A percentile compares a stretch with the other conserved stretches of the same genome.
phyloP scores from a whole-genome alignment of 2,329 filamentous ascomycete genomes.

The Sphaerostilbella broomeana region DNA sequence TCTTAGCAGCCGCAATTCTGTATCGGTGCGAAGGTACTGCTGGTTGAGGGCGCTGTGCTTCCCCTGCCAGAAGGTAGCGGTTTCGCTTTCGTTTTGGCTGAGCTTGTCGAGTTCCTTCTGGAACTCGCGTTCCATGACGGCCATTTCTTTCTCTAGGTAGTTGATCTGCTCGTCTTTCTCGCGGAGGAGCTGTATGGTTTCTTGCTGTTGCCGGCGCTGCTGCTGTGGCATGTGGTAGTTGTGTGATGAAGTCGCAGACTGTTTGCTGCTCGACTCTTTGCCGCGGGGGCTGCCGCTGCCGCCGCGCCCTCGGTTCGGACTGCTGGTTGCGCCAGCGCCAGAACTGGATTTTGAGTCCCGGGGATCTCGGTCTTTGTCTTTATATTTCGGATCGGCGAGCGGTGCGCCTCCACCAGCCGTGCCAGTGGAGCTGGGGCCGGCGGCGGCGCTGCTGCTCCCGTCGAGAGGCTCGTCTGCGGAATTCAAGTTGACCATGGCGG shows the following conservation, averaged over 20 bases:
- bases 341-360: too few species aligned
- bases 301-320: background rate
- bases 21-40: slow-evolving; percentile 45
- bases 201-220: slow-evolving; percentile 18
- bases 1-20: slow-evolving; percentile 45
- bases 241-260: too few species aligned
- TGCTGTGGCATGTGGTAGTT: slow-evolving; percentile 15
- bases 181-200: slow-evolving; percentile 24
- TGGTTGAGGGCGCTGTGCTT: slow-evolving; percentile 48
- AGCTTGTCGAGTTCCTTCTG: slow-evolving; percentile 46
- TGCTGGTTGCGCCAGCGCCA: slow-evolving; percentile 5
- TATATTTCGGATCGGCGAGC: slow-evolving; percentile 32
- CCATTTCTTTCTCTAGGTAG: slow-evolving; percentile 46
- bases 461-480: slow-evolving; percentile 22
- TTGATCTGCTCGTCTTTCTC: slow-evolving; percentile 48
- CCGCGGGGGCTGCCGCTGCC: slow-evolving; percentile 2
- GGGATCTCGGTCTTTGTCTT: slow-evolving; percentile 26
- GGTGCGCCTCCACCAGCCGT: slow-evolving; percentile 22
- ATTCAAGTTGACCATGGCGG: slow-evolving; percentile 21
- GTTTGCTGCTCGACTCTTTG: background rate
- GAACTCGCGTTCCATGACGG: slow-evolving; percentile 48
- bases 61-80: slow-evolving; percentile 50
- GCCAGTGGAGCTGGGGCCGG: too few species aligned
- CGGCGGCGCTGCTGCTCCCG: slow-evolving; percentile 11
- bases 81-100: slow-evolving; percentile 48